These are phyloP conservation scores for Boletus edulis DNA, from an alignment of 768 basidiomycete genomes.

Conservation along the genomic window DNA sequence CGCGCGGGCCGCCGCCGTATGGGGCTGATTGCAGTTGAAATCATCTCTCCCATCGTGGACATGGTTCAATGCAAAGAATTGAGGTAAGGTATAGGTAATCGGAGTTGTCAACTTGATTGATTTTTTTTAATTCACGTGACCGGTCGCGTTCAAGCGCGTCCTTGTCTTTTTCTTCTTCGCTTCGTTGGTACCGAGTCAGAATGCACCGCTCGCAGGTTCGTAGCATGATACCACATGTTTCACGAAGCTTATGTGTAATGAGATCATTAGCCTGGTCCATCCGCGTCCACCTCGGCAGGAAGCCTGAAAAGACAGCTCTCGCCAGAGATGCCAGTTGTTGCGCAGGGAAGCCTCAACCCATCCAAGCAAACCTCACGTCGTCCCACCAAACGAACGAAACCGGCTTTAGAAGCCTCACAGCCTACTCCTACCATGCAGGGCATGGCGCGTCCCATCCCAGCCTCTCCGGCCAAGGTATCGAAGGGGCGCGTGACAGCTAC, in stretches of 20 bases:
- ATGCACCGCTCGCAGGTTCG: conserved; percentile 22
- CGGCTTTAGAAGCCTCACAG: conserved; percentile 10
- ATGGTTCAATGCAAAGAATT: no score
- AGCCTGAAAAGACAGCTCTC: conserved; percentile 22
- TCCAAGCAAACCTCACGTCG: conserved; percentile 10
- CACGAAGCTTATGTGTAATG: neutral
- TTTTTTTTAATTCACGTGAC: conserved; percentile 28
- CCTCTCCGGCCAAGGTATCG: conserved; percentile 8
- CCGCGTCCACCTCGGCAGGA: conserved; percentile 17
- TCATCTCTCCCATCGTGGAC: neutral
- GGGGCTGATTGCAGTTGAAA: neutral
- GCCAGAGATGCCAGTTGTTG: conserved; percentile 8
- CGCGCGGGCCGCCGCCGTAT: neutral
- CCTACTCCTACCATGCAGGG: conserved; percentile 5
- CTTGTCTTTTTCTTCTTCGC: neutral
- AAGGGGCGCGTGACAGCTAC: conserved; percentile 3
- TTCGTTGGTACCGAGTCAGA: neutral
- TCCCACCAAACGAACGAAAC: conserved; percentile 17
- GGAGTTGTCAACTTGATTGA: conserved; percentile 9
- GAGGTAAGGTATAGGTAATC: no score
- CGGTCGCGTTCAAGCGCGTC: neutral
- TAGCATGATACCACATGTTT: neutral
- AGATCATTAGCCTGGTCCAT: conserved; percentile 7
- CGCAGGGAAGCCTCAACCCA: neutral
- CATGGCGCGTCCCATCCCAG: neutral